Conservation (phyloP, 192 early-diverging fungal genomes). For the Gamsiella multidivaricata region DNA sequence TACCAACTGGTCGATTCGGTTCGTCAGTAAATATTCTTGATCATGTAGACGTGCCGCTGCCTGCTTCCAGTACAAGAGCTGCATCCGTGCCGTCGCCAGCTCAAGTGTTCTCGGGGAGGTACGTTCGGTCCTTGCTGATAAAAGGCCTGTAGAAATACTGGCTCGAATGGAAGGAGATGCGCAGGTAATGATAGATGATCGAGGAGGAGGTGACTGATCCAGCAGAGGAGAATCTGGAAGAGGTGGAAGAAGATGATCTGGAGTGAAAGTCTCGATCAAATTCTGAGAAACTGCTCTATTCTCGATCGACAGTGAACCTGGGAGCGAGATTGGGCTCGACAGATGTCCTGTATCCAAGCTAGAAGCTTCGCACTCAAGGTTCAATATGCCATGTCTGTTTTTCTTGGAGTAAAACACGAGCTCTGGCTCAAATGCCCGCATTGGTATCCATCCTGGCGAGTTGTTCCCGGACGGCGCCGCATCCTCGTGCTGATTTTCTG, state of each 20-base stretch:
- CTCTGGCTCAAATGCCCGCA: background rate
- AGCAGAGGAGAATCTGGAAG: background rate
- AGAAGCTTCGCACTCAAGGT: too few relatives aligned
- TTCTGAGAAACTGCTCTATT: background rate
- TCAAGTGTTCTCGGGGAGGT: constrained; percentile 13
- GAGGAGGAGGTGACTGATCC: too few relatives aligned
- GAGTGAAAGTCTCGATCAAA: background rate
- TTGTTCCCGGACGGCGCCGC: too few relatives aligned
- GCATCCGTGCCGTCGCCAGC: background rate
- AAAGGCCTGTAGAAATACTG: background rate
- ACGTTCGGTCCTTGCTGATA: background rate
- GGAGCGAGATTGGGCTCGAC: background rate
- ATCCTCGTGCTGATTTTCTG: too few relatives aligned
- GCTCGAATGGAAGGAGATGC: background rate
- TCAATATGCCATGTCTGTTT: background rate
- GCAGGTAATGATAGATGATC: too few relatives aligned
- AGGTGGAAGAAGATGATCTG: background rate
- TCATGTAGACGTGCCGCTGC: constrained; percentile 7
- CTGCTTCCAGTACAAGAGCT: constrained; percentile 18
- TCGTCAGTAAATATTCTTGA: constrained; percentile 11
- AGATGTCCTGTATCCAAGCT: too few relatives aligned
- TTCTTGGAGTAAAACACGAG: background rate
- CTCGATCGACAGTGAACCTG: background rate
- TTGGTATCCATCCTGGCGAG: background rate
- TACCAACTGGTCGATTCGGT: constrained; percentile 9